phyloP scores from a whole-genome alignment of 2,329 filamentous ascomycete species.

The Botrytis elliptica region DNA sequence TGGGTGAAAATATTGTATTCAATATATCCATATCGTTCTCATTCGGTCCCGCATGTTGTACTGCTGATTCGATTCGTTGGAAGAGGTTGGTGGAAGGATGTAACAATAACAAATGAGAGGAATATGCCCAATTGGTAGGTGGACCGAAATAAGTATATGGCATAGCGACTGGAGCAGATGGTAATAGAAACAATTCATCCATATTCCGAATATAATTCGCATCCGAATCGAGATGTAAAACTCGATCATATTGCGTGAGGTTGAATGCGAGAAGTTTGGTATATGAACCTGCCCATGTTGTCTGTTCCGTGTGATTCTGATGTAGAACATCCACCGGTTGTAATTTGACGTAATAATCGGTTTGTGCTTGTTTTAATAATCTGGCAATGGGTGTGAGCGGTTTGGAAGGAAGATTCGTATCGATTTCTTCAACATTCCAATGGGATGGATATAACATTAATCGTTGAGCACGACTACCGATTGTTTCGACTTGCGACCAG shows the following conservation, averaged over 20 bases:
- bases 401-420: constrained; percentile 24
- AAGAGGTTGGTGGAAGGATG: constrained; percentile 30
- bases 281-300: constrained; percentile 33
- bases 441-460: constrained; percentile 34
- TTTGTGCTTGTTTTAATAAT: constrained; percentile 30
- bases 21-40: constrained; percentile 40
- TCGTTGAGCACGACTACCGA: constrained; percentile 35
- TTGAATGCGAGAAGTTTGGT: constrained; percentile 37
- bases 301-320: constrained; percentile 23
- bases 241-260: constrained; percentile 33
- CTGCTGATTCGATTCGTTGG: constrained; percentile 26
- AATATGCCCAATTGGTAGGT: constrained; percentile 31
- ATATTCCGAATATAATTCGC: constrained; percentile 31
- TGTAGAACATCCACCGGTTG: constrained; percentile 32
- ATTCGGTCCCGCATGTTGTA: constrained; percentile 25
- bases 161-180: constrained; percentile 33
- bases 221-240: constrained; percentile 33
- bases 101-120: constrained; percentile 32
- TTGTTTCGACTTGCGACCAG: constrained; percentile 35
- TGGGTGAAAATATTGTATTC: constrained; percentile 51
- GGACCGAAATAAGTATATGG: constrained; percentile 34
- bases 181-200: constrained; percentile 36
- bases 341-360: constrained; percentile 32
- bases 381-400: constrained; percentile 31
- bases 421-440: constrained; percentile 32